Percentiles rank a stretch among this genome's conserved stretches.
Evolutionary conservation across 129 eudicot species (phyloP).

Genomic region (Kitagawia praeruptora): DNA sequence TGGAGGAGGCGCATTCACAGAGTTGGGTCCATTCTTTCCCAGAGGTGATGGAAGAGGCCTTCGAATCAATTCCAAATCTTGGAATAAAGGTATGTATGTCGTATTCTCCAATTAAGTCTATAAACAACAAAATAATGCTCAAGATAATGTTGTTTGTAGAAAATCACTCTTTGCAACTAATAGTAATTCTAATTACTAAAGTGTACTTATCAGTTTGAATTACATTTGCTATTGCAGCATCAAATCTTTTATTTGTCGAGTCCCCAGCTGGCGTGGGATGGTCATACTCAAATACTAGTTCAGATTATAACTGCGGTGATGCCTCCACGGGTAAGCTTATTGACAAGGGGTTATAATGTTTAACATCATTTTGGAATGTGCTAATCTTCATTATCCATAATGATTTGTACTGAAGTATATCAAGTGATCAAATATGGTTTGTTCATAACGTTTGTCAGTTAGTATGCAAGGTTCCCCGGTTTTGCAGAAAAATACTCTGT

Average conservation of each 20-base stretch:
- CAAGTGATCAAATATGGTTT: neutral
- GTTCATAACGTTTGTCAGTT: neutral
- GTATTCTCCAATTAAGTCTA: neutral
- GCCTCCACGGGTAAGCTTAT: constrained; percentile 50
- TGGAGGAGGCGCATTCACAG: constrained; percentile 98
- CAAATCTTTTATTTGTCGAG: constrained; percentile 87
- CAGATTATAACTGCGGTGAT: constrained; percentile 83
- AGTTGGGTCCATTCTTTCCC: constrained; percentile 90
- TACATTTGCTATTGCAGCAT: constrained; percentile 31
- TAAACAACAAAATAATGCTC: neutral
- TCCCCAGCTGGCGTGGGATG: constrained; percentile 99
- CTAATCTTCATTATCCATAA: neutral
- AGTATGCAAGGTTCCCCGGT: neutral
- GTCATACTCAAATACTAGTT: constrained; percentile 86
- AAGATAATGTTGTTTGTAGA: neutral
- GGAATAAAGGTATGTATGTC: constrained; percentile 66
- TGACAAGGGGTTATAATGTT: neutral
- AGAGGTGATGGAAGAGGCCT: constrained; percentile 86
- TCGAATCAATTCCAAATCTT: constrained; percentile 57
- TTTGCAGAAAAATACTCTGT: neutral
- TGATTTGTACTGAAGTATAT: neutral
- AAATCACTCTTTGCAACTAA: neutral
- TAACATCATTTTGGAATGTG: neutral
- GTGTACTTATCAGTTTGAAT: neutral
- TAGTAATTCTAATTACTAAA: neutral